Conservation (phyloP, 1,284 basidiomycete species). For the Ganoderma sinense region DNA sequence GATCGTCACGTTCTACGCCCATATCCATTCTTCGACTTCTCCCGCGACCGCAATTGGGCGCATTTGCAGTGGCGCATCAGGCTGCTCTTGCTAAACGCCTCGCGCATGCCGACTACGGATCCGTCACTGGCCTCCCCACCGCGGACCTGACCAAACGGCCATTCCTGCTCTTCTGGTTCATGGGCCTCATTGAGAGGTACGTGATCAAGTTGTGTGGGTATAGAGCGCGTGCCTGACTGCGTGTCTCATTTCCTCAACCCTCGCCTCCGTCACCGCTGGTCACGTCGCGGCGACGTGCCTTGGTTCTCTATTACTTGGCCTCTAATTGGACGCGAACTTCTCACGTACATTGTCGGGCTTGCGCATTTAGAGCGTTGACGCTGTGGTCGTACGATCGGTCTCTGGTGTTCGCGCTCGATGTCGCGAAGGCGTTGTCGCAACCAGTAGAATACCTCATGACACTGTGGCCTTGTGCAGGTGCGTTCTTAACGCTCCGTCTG, state of each 20-base stretch:
- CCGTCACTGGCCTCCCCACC: constrained; percentile 66
- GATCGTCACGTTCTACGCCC: constrained; percentile 10
- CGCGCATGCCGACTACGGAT: constrained; percentile 61
- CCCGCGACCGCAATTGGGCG: constrained; percentile 2
- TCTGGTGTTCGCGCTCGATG: constrained; percentile 68
- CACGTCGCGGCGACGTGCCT: constrained; percentile 7
- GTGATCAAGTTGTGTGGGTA: constrained; percentile 24
- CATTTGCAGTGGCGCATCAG: constrained; percentile 65
- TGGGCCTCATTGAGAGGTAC: constrained; percentile 73
- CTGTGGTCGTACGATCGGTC: constrained; percentile 71
- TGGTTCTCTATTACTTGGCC: not conserved
- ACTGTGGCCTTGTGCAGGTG: constrained; percentile 75
- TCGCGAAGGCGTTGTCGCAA: constrained; percentile 65
- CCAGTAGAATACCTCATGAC: constrained; percentile 71
- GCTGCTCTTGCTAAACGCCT: constrained; percentile 64
- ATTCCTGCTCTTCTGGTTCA: constrained; percentile 81
- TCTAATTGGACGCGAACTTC: constrained; percentile 6
- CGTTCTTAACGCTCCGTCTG: constrained; percentile 22
- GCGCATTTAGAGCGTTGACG: constrained; percentile 55
- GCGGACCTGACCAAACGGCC: constrained; percentile 57
- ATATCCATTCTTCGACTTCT: constrained; percentile 9
- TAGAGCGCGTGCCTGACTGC: constrained; percentile 25
- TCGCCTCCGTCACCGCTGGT: constrained; percentile 10
- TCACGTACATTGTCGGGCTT: constrained; percentile 11
- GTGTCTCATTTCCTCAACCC: constrained; percentile 1